Conservation (phyloP, 2,329 filamentous ascomycete species). For the Diaporthe citri region DNA sequence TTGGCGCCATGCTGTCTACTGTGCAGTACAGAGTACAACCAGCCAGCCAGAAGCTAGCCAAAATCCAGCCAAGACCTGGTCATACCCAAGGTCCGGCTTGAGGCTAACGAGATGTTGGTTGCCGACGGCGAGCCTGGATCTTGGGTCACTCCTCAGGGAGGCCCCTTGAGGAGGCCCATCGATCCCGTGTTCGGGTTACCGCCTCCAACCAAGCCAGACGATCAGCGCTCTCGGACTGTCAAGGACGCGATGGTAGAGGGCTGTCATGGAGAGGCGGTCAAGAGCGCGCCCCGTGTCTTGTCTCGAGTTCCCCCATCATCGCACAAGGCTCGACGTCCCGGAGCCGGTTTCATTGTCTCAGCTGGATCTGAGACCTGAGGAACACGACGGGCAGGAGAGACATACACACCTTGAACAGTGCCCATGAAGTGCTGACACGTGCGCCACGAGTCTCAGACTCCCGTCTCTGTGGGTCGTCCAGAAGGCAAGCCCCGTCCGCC, state of each 20-base stretch:
- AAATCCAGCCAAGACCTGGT: background rate
- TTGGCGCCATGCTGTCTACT: background rate
- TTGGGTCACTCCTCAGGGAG: background rate
- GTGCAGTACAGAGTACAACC: constrained; percentile 3
- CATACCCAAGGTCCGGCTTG: constrained; percentile 1
- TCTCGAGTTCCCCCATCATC: constrained; percentile 20
- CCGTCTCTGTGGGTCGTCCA: constrained; percentile 24
- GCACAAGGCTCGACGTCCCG: constrained; percentile 18
- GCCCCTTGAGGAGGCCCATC: background rate
- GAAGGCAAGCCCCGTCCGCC: constrained; percentile 2
- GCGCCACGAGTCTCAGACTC: constrained; percentile 34
- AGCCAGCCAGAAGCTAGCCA: background rate
- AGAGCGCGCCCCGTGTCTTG: constrained; percentile 19
- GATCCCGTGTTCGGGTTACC: constrained; percentile 24
- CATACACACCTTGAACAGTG: constrained; percentile 2
- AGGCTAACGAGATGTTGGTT: constrained; percentile 21
- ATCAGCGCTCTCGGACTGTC: constrained; percentile 12
- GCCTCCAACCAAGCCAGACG: constrained; percentile 24
- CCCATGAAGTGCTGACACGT: constrained; percentile 30
- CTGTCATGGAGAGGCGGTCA: constrained; percentile 33
- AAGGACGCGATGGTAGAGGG: background rate
- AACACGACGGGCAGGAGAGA: constrained; percentile 13
- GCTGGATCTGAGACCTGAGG: constrained; percentile 34
- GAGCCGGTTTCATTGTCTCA: constrained; percentile 29
- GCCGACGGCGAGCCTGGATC: constrained; percentile 15